phyloP scores from a whole-genome alignment of 75 land plant species.

The Chamaecyparis obtusa region DNA sequence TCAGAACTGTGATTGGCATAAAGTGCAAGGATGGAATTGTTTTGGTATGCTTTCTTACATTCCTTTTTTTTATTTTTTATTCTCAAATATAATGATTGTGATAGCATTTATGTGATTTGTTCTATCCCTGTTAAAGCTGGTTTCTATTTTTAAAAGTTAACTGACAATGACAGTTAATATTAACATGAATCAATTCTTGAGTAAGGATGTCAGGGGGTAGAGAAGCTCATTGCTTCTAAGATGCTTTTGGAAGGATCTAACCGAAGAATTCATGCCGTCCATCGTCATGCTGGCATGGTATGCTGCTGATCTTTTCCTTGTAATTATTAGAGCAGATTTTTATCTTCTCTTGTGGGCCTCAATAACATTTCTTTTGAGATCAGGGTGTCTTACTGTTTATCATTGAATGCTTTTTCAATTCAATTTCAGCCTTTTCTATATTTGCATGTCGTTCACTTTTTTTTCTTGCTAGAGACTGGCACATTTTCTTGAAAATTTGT shows the following conservation, averaged over 20 bases:
- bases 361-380: background rate
- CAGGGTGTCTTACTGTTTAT: background rate
- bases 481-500: background rate
- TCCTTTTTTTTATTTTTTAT: background rate
- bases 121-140: constrained; percentile 4
- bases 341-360: background rate
- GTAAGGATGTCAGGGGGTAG: constrained; percentile 67
- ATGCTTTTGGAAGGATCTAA: constrained; percentile 96
- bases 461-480: background rate
- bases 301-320: background rate
- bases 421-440: constrained; percentile 6
- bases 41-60: constrained; percentile 44
- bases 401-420: background rate
- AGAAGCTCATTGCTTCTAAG: constrained; percentile 94
- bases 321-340: background rate
- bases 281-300: constrained; percentile 97
- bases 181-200: constrained; percentile 9
- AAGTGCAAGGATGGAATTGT: constrained; percentile 98
- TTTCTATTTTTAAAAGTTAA: background rate
- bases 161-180: background rate
- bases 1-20: constrained; percentile 88
- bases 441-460: background rate
- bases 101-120: background rate
- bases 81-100: background rate
- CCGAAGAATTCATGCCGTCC: constrained; percentile 88